Evolutionary conservation across 352 stramenopile genomes (phyloP).

Genomic region (Pythium apleroticum): DNA sequence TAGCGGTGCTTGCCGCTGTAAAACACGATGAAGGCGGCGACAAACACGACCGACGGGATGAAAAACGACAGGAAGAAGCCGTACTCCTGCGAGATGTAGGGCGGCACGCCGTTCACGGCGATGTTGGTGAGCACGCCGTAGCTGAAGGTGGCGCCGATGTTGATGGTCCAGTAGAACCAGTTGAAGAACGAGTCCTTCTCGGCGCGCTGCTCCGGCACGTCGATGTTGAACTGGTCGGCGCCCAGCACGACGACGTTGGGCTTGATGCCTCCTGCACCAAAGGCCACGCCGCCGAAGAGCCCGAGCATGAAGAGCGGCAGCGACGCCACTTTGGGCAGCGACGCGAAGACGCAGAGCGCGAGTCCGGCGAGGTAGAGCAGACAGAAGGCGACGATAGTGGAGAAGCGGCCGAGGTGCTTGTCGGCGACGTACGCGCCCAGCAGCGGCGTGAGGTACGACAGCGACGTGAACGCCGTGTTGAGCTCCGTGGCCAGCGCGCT

Average conservation of each 20-base stretch:
- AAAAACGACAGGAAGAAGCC: slow-evolving; percentile 91
- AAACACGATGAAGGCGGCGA: slow-evolving; percentile 78
- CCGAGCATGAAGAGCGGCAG: slow-evolving; percentile 78
- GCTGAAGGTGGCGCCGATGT: slow-evolving; percentile 90
- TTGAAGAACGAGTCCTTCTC: slow-evolving; percentile 93
- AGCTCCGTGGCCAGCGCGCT: slow-evolving; percentile 82
- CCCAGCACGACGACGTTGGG: slow-evolving; percentile 62
- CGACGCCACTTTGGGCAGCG: slow-evolving; percentile 55
- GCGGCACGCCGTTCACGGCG: slow-evolving; percentile 86
- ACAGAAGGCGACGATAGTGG: slow-evolving; percentile 50
- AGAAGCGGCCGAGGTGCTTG: slow-evolving; percentile 74
- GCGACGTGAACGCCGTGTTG: slow-evolving; percentile 81
- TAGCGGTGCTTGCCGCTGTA: slow-evolving; percentile 65
- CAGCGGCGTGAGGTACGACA: slow-evolving; percentile 84
- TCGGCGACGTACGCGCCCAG: slow-evolving; percentile 85
- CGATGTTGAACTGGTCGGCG: slow-evolving; percentile 81
- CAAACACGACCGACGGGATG: slow-evolving; percentile 81
- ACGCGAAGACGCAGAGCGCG: slow-evolving; percentile 68
- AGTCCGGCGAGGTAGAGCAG: slow-evolving; percentile 75
- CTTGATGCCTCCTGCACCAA: slow-evolving; percentile 55
- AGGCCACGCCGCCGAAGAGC: slow-evolving; percentile 69
- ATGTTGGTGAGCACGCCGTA: slow-evolving; percentile 91
- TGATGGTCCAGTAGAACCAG: slow-evolving; percentile 94
- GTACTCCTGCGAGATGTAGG: slow-evolving; percentile 76
- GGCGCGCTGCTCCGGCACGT: slow-evolving; percentile 56